phyloP scores from a whole-genome alignment of 208 protist genomes.

The Trypanosoma congolense region DNA sequence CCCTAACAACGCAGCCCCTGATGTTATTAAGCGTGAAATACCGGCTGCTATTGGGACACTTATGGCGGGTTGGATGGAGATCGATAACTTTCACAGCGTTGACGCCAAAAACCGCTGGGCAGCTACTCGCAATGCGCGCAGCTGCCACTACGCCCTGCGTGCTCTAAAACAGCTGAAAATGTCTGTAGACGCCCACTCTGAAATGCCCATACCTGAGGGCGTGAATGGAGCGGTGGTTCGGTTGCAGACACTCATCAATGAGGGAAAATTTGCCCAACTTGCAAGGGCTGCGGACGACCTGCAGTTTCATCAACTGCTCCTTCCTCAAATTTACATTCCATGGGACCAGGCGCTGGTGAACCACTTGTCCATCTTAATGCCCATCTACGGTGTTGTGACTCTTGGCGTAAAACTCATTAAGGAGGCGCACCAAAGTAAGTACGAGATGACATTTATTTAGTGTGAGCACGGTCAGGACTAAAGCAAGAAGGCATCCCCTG shows the following conservation, averaged over 20 bases:
- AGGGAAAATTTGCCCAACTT: constrained; percentile 28
- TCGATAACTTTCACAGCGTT: constrained; percentile 39
- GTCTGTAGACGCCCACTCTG: constrained; percentile 34
- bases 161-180: constrained; percentile 41
- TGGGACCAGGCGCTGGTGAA: constrained; percentile 59
- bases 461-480: too few species aligned
- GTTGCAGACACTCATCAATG: constrained; percentile 27
- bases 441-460: too few species aligned
- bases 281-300: constrained; percentile 63
- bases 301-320: constrained; percentile 66
- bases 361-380: constrained; percentile 60
- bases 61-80: constrained; percentile 27
- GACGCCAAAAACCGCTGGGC: constrained; percentile 33
- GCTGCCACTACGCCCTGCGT: constrained; percentile 52
- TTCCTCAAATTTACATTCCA: constrained; percentile 76
- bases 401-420: constrained; percentile 34
- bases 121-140: constrained; percentile 22
- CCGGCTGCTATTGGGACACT: constrained; percentile 45
- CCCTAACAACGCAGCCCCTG: constrained; percentile 6
- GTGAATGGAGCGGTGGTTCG: constrained; percentile 24
- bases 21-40: constrained; percentile 27
- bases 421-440: constrained; percentile 5
- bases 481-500: too few species aligned
- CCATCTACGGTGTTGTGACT: constrained; percentile 30
- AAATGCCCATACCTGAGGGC: constrained; percentile 41